Percentiles rank a stretch among this genome's conserved stretches.
These are phyloP conservation scores for Cydonia oblonga DNA, from an alignment of 331 rosid species.

Conservation along the genomic window DNA sequence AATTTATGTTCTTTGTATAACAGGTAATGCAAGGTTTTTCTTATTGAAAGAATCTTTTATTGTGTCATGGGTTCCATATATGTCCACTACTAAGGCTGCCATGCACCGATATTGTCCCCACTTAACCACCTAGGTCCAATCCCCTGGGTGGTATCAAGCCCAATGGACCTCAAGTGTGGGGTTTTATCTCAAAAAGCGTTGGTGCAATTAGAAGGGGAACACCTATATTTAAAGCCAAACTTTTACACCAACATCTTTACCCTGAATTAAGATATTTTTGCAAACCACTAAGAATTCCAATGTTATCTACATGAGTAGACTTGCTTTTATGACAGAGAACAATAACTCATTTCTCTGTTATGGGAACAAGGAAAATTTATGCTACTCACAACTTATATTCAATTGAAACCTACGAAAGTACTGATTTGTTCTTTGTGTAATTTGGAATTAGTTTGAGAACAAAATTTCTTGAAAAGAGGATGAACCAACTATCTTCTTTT, in stretches of 20 bases:
- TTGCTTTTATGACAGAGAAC: not conserved
- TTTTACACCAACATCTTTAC: too few species aligned
- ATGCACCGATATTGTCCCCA: too few species aligned
- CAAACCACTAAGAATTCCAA: not conserved
- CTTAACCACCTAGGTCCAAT: too few species aligned
- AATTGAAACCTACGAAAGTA: not conserved
- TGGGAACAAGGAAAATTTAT: not conserved
- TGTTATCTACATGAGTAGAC: not conserved
- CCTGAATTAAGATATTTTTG: not conserved
- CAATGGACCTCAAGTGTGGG: too few species aligned
- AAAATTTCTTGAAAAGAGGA: not conserved
- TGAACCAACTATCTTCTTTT: not conserved
- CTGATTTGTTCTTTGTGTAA: not conserved
- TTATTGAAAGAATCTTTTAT: not conserved
- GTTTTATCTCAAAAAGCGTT: too few species aligned
- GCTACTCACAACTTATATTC: not conserved
- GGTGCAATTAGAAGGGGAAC: too few species aligned
- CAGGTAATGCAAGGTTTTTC: not conserved
- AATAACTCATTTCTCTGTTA: not conserved
- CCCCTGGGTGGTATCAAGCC: too few species aligned
- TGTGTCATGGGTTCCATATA: too few species aligned
- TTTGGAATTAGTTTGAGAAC: not conserved
- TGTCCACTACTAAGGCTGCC: too few species aligned
- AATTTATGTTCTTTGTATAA: not conserved
- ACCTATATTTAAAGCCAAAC: too few species aligned